Percentiles rank a stretch among this genome's conserved stretches.
Evolutionary conservation across 148 eudicot genomes (phyloP).

Genomic region (Rhododendron ovatum): DNA sequence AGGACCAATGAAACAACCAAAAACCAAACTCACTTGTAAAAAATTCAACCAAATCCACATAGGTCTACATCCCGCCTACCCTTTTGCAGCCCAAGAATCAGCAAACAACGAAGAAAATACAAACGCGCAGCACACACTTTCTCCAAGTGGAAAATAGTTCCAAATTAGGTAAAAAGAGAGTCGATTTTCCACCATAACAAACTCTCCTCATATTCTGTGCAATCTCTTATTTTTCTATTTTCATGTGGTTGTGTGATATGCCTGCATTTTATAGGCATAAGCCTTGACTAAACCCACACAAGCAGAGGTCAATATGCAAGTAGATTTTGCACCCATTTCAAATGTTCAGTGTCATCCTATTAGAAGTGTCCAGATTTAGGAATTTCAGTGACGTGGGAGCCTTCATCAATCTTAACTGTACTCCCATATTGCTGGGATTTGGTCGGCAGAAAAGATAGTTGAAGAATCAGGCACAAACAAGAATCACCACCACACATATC

Average conservation of each 20-base stretch:
- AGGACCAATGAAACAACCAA: not conserved
- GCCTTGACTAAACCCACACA: not conserved
- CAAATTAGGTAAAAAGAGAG: slow-evolving; percentile 13
- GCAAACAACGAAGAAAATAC: not conserved
- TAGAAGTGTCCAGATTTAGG: not conserved
- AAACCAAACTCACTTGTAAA: not conserved
- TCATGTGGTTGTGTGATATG: not conserved
- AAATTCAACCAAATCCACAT: not conserved
- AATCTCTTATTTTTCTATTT: not conserved
- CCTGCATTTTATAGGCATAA: not conserved
- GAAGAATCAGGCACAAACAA: not conserved
- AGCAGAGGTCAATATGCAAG: not conserved
- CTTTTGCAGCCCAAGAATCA: not conserved
- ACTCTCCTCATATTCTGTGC: not conserved
- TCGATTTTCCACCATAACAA: not conserved
- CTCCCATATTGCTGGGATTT: not conserved
- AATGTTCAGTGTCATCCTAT: not conserved
- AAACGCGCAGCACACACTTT: not conserved
- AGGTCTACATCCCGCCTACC: not conserved
- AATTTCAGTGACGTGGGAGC: not conserved
- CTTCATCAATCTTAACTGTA: not conserved
- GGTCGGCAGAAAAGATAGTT: not conserved
- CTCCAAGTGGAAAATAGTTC: slow-evolving; percentile 5
- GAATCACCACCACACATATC: not conserved
- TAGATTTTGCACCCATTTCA: slow-evolving; percentile 2